Evolutionary conservation across 495 filamentous ascomycete genomes (phyloP), one percentile per base, ranked within the genome.

Genomic region (Diplogelasinospora grovesii): DNA sequence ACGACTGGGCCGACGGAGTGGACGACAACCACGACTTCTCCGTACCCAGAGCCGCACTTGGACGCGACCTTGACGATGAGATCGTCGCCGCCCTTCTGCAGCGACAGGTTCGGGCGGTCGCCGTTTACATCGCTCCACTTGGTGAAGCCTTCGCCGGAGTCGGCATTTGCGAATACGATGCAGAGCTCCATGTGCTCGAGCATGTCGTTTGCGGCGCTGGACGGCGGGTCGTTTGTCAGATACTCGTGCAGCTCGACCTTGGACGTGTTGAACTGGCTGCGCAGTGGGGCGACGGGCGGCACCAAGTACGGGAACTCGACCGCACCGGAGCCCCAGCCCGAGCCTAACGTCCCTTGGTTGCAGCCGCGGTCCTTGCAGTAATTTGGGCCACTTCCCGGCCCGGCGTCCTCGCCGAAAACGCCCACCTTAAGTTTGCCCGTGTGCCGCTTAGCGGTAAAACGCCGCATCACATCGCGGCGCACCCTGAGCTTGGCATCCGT

Each of bases 1-100:
- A 89, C 61, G 4, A 94, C 86, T 0, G 92, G 88, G 0, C 92
- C 92, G 16, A 96, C 85, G 2, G 92, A 72, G 58, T 98, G 92
- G n/a, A 96, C 68, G 16, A 96, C 75, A 1, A 96, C 87, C 10
- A 96, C 69, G 8, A 85, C 85, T 26, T 73, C 73, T 13, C 83
- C 82, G 20, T 31, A 29, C 1, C 78, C 82, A 15, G 63, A 61
- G 22, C 80, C 78, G 51, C 92, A 98, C 29, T 72, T 68, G 8
- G 68, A 56, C 0, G 87, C 84, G 2, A 95, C 86, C 6, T 73
- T 58, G 19, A 78, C 56, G 27, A 96, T 75, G 7, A 96, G 69
- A 5, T 73, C 58, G 40, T 92, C 84, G 8, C 89, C 86, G 14
- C 75, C 79, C 45, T 89, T 86, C 53, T 94, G 85, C 3, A 85